Base-by-base conservation (phyloP, 2,329 filamentous ascomycete genomes). In the Penicillium sp. region DNA sequence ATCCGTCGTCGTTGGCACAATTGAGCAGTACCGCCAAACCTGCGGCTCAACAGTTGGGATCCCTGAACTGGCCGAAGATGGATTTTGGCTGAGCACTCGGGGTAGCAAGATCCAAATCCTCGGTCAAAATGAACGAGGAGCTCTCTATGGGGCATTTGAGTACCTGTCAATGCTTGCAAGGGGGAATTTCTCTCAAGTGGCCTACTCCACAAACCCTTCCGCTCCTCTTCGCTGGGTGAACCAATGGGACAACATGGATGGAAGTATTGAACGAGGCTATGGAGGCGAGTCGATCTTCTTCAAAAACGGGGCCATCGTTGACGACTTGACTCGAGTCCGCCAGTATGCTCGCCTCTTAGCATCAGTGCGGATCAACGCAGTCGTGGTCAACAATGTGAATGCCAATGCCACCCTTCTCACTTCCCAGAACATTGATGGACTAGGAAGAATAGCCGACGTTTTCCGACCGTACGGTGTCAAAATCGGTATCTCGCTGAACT, bases 381-480 rank as follows among this genome's bases (percentile, higher is more conserved):
- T 89, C 9, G 74, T 90, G 3, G 79, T 89, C 65, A 90, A 90
- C 74, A 90, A 90, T 57, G 88, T 90, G 65, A 90, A 90, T 64
- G 87, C 88, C 4, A 85, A 90, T 64, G 77, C 82, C 3, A 78
- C 78, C 0, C 74, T 88, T 0, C 74, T 90, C 11, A 84, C 72
- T 5, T 64, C 78, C 1, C 69, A 73, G 13, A 89, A 89, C 62
- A 78, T 90, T 52, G 79, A 83, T 10, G 87, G 88, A 0, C 69
- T 90, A 1, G 81, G 77, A 2, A 76, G 83, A 39, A 82, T 90
- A 42, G 87, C 88, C 1, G 83, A 90, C 64, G 78, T 78, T 3
- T 84, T 90, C 71, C 80, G 88, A 4, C 87, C 88, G 0, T 90
- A 85, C 69, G 88, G 88, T 27, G 79, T 90, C 0, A 82, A 83